Evolutionary conservation across 305 asterid genomes (phyloP), one percentile per base, ranked within the genome.

Genomic region (Withania somnifera): DNA sequence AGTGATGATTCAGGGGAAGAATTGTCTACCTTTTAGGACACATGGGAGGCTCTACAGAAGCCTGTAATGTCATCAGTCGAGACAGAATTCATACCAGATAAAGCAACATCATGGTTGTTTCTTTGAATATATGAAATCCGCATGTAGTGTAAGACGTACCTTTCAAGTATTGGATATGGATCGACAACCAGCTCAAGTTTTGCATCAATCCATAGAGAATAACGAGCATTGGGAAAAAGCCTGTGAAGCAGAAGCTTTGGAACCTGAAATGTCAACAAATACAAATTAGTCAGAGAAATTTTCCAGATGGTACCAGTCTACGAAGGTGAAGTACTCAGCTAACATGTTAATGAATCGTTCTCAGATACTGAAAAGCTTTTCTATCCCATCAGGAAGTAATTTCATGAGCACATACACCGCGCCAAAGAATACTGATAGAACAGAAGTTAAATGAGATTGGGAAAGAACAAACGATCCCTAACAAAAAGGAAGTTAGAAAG

Each of bases 201-300:
- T 78, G 97, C 98, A 88, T 94, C 98, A 26, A 94, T 86, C 98
- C 98, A 93, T 83, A 93, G 71, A 38, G 98, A 94, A 88, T 94
- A 94, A 24, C 91, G 92, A 38, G 93, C 89, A 84, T 87, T 93
- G 6, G 95, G 97, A 73, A 90, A 94, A 86, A 94, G 95, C 81
- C 98, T 89, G 83, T 94, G 98, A 71, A 93, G 90, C 78, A 94
- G 89, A 84, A 94, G 95, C 88, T 94, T 94, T 36, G 98, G 98
- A 81, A 94, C 83, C 98, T 94, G 92, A 71, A 56, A 79, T 38
- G 63, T 17, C 47, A 50, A 51, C 47, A 50, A 26, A 51, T 75
- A 50, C 30, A 50, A 75, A 75, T 30, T 50, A 75, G 42, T 75
- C 4, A 0, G 80, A 17, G 38, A 73, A n/a, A 73, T 47, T 73